Conservation (phyloP, 306 rosid species). For the Albizia julibrissin region DNA sequence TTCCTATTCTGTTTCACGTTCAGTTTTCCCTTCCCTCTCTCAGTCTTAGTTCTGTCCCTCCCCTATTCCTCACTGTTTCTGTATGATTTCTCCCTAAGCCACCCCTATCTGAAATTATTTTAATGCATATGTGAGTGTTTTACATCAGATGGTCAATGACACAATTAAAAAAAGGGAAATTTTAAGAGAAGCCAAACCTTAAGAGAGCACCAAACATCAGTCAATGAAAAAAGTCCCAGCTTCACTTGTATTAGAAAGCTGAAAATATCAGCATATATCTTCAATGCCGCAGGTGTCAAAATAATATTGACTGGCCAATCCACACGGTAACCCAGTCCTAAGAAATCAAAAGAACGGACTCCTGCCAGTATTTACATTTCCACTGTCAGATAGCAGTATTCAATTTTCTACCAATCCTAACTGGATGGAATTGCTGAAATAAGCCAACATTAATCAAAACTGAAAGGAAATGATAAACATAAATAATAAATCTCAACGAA, state of each 20-base stretch:
- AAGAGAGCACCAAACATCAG: slow-evolving; percentile 81
- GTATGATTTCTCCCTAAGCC: no score
- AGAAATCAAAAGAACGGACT: slow-evolving; percentile 84
- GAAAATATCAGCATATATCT: slow-evolving; percentile 86
- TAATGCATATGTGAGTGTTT: no score
- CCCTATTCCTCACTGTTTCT: no score
- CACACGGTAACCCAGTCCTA: slow-evolving; percentile 90
- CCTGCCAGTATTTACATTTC: slow-evolving; percentile 60
- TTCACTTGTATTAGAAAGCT: slow-evolving; percentile 94
- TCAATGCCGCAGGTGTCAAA: slow-evolving; percentile 76
- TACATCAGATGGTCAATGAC: slow-evolving; percentile 3
- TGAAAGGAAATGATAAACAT: slow-evolving; percentile 27
- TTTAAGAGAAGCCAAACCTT: slow-evolving; percentile 62
- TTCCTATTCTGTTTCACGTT: no score
- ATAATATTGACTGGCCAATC: slow-evolving; percentile 90
- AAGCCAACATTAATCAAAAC: slow-evolving; percentile 8
- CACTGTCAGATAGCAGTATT: slow-evolving; percentile 31
- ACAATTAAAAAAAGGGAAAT: background rate
- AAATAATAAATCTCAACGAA: background rate
- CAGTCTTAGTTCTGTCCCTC: no score
- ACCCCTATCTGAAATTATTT: no score
- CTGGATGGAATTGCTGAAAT: background rate
- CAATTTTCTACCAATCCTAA: background rate
- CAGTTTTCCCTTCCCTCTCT: no score
- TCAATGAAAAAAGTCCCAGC: slow-evolving; percentile 80